Percentiles rank a stretch among this genome's conserved stretches.
Conservation (phyloP, 257 asterid species). For the Phtheirospermum japonicum region DNA sequence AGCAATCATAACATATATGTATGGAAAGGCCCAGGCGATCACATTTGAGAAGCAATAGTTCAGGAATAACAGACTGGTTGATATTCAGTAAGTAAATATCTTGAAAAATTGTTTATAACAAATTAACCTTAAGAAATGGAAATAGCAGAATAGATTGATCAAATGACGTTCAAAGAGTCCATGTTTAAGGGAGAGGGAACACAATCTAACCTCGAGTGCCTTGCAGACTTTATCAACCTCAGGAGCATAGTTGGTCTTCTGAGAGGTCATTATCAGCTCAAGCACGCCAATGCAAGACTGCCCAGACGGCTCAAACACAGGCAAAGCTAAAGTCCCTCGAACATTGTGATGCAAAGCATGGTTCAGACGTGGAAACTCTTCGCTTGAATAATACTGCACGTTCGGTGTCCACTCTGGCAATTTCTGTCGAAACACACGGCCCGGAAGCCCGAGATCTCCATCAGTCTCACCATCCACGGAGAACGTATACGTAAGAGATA, state of each 20-base stretch:
- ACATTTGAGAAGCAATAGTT: constrained; percentile 6
- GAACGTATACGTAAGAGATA: constrained; percentile 68
- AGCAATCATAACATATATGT: too few species aligned
- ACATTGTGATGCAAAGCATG: constrained; percentile 83
- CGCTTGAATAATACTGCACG: constrained; percentile 89
- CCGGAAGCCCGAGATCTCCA: constrained; percentile 77
- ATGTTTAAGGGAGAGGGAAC: constrained; percentile 23
- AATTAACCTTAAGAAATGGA: constrained; percentile 4
- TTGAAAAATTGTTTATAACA: neutral
- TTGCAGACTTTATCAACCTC: constrained; percentile 97
- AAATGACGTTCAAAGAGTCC: constrained; percentile 20
- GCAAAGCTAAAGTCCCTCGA: constrained; percentile 86
- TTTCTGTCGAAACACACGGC: constrained; percentile 73
- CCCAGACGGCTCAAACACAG: constrained; percentile 88
- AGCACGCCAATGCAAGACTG: constrained; percentile 83
- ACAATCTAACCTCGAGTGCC: constrained; percentile 85
- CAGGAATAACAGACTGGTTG: neutral
- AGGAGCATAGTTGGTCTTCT: constrained; percentile 83
- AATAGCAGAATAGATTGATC: constrained; percentile 9
- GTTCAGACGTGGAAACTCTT: constrained; percentile 73
- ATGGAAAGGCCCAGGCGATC: constrained; percentile 4
- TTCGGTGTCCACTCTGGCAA: constrained; percentile 96
- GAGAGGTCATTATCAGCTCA: constrained; percentile 94
- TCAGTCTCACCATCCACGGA: constrained; percentile 70
- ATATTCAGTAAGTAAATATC: too few species aligned